Evolutionary conservation across 805 yeast genomes (phyloP).

Genomic region (Spathaspora passalidarum): DNA sequence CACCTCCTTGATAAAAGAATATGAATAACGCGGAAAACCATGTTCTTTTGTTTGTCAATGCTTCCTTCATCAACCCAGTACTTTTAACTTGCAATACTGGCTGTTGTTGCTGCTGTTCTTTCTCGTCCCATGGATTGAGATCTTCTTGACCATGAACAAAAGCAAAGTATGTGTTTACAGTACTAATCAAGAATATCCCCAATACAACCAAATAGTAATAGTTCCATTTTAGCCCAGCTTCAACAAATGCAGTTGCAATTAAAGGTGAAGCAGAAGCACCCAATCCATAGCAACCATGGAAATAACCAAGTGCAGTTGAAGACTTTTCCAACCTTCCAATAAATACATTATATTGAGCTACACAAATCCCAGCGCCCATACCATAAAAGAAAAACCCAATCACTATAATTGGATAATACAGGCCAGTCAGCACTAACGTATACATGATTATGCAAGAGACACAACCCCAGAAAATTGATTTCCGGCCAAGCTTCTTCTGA

Average conservation of each 20-base stretch:
- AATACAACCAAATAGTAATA: slow-evolving; percentile 46
- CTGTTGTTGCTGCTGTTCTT: slow-evolving; percentile 2
- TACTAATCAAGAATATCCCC: slow-evolving; percentile 33
- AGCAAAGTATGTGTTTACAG: slow-evolving; percentile 33
- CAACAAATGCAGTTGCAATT: slow-evolving; percentile 53
- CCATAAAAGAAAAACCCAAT: slow-evolving; percentile 57
- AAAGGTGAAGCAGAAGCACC: slow-evolving; percentile 74
- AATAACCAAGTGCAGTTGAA: slow-evolving; percentile 55
- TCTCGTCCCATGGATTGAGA: slow-evolving; percentile 31
- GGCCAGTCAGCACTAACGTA: slow-evolving; percentile 45
- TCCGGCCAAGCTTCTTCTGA: slow-evolving; percentile 39
- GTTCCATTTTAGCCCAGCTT: slow-evolving; percentile 50
- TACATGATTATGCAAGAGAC: slow-evolving; percentile 37
- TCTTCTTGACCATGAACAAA: slow-evolving; percentile 53
- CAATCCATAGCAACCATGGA: slow-evolving; percentile 69
- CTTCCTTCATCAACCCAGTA: slow-evolving; percentile 26
- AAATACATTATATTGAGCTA: slow-evolving; percentile 53
- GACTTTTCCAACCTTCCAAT: slow-evolving; percentile 48
- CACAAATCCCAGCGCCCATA: slow-evolving; percentile 47
- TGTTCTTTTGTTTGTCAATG: slow-evolving; percentile 38
- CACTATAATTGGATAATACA: slow-evolving; percentile 46
- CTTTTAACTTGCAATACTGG: neutral
- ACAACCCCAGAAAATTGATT: slow-evolving; percentile 38
- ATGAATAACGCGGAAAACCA: slow-evolving; percentile 52
- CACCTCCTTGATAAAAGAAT: slow-evolving; percentile 66